phyloP scores from a whole-genome alignment of 1,284 basidiomycete genomes.

The Hypsizygus ulmarius region DNA sequence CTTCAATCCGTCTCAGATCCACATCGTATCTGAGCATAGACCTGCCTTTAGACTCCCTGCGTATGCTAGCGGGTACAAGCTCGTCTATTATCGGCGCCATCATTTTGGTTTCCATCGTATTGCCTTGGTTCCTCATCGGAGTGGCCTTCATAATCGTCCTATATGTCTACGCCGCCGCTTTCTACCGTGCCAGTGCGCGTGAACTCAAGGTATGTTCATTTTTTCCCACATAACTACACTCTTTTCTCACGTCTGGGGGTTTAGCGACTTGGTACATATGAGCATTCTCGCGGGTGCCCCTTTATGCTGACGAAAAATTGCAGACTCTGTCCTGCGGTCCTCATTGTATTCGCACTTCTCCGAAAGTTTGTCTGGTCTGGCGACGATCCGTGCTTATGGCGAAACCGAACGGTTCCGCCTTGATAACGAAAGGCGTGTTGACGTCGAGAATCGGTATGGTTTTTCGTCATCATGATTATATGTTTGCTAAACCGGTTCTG shows the following conservation, averaged over 20 bases:
- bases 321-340: slow-evolving; percentile 60
- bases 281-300: not conserved
- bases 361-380: slow-evolving; percentile 83
- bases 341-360: slow-evolving; percentile 86
- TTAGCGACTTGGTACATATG: slow-evolving; percentile 46
- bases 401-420: slow-evolving; percentile 66
- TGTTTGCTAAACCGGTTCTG: not conserved
- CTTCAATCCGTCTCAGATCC: not conserved
- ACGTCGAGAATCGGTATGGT: slow-evolving; percentile 77
- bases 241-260: slow-evolving; percentile 8
- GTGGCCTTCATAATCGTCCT: slow-evolving; percentile 57
- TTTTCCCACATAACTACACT: slow-evolving; percentile 2
- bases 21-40: not conserved
- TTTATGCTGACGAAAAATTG: slow-evolving; percentile 6
- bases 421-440: slow-evolving; percentile 78
- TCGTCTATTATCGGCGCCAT: slow-evolving; percentile 71
- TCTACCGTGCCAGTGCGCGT: slow-evolving; percentile 86
- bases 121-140: slow-evolving; percentile 84
- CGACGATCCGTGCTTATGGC: slow-evolving; percentile 86
- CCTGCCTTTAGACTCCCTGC: slow-evolving; percentile 57
- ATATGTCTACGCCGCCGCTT: slow-evolving; percentile 67
- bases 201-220: slow-evolving; percentile 70
- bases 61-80: slow-evolving; percentile 70
- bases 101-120: slow-evolving; percentile 74
- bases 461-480: not conserved